Conservation (phyloP, 345 rosid genomes). For the Gossypium raimondii region DNA sequence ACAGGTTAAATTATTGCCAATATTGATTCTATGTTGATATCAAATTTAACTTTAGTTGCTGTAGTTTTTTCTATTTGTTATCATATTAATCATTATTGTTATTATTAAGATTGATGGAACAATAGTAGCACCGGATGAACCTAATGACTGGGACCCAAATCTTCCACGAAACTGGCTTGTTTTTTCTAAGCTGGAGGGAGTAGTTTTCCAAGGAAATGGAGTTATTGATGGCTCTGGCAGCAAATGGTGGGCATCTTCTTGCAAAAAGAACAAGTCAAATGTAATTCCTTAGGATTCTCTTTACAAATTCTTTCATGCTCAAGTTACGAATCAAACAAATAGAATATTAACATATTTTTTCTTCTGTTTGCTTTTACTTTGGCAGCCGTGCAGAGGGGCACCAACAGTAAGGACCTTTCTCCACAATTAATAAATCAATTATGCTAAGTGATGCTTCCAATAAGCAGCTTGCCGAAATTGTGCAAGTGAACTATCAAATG, state of each 20-base stretch:
- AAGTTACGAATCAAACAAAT: not conserved
- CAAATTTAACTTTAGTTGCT: not conserved
- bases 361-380: conserved; percentile 19
- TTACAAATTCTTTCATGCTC: conserved; percentile 8
- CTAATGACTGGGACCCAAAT: conserved; percentile 75
- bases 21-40: not conserved
- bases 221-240: conserved; percentile 95
- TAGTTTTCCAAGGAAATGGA: conserved; percentile 77
- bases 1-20: not conserved
- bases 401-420: conserved; percentile 58
- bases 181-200: conserved; percentile 71
- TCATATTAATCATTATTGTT: not conserved
- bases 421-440: conserved; percentile 1
- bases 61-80: not conserved
- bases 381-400: conserved; percentile 90
- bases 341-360: conserved; percentile 22
- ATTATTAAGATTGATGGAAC: conserved; percentile 78
- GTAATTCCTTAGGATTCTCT: conserved; percentile 35
- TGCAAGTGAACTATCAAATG: conserved; percentile 1
- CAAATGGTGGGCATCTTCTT: conserved; percentile 98
- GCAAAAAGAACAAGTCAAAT: conserved; percentile 87
- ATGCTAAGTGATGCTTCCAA: conserved; percentile 1
- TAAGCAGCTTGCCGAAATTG: conserved; percentile 7
- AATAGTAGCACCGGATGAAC: conserved; percentile 86
- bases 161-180: conserved; percentile 73